Conservation (phyloP, 2,329 filamentous ascomycete species). For the Pseudogymnoascus sp. region DNA sequence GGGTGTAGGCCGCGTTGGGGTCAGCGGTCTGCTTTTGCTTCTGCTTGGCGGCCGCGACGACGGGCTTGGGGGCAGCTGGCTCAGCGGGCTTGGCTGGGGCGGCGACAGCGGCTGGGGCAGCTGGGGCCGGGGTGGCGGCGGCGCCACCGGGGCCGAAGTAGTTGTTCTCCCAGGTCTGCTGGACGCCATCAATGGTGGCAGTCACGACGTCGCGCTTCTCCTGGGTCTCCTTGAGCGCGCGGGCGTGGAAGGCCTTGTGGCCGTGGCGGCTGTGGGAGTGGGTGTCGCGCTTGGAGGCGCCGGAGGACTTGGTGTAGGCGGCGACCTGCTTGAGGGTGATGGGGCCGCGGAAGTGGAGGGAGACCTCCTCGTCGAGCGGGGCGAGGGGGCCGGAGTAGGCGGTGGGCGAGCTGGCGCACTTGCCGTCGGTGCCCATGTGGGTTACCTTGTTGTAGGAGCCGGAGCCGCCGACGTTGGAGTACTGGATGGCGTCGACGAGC, state of each 20-base stretch:
- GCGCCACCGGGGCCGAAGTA: constrained; percentile 34
- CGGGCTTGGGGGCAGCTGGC: constrained; percentile 15
- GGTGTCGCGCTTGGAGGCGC: constrained; percentile 30
- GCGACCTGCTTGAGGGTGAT: constrained; percentile 59
- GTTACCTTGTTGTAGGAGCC: constrained; percentile 59
- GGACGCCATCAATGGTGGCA: constrained; percentile 50
- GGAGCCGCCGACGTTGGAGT: constrained; percentile 49
- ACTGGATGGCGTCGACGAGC: constrained; percentile 58
- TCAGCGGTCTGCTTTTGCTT: constrained; percentile 8
- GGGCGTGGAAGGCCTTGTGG: constrained; percentile 44
- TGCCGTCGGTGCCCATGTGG: constrained; percentile 46
- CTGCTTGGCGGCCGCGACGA: constrained; percentile 16
- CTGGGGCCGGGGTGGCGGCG: constrained; percentile 13
- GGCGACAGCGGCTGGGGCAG: constrained; percentile 11
- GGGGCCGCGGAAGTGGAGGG: constrained; percentile 65
- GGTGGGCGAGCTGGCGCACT: constrained; percentile 45
- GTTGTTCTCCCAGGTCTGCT: constrained; percentile 51
- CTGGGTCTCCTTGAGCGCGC: constrained; percentile 25
- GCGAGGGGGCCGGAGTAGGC: constrained; percentile 53
- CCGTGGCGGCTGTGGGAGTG: constrained; percentile 29
- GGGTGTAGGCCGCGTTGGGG: constrained; percentile 30
- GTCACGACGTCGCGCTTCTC: constrained; percentile 46
- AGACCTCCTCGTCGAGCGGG: constrained; percentile 65
- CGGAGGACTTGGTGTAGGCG: constrained; percentile 50
- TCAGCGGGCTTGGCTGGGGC: constrained; percentile 8